phyloP scores from a whole-genome alignment of 1,284 basidiomycete species.

The Wallemia ichthyophaga region DNA sequence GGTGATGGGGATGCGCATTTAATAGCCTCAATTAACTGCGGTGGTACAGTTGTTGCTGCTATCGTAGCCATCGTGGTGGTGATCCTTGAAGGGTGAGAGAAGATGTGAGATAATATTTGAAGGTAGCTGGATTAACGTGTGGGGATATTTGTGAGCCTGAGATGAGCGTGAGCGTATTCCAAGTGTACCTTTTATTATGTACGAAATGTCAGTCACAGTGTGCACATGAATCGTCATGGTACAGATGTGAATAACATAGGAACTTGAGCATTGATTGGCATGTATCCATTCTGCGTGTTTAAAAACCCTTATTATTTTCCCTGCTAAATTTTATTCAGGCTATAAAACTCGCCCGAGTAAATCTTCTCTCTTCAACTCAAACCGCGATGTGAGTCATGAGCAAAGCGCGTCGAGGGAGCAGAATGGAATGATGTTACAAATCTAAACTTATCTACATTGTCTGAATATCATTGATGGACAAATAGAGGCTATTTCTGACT shows the following conservation, averaged over 20 bases:
- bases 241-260: too few relatives aligned
- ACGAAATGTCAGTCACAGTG: too few relatives aligned
- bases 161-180: too few relatives aligned
- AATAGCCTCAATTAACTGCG: conserved; percentile 47
- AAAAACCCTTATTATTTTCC: too few relatives aligned
- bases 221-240: too few relatives aligned
- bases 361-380: neutral
- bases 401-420: neutral
- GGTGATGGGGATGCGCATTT: conserved; percentile 45
- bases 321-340: too few relatives aligned
- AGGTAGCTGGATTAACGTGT: too few relatives aligned
- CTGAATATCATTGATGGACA: neutral
- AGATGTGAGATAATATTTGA: neutral
- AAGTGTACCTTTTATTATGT: too few relatives aligned
- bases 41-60: conserved; percentile 7
- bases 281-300: too few relatives aligned
- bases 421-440: neutral
- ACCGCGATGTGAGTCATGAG: neutral
- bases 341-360: neutral
- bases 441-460: conserved; percentile 1
- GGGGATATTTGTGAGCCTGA: too few relatives aligned
- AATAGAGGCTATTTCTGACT: neutral
- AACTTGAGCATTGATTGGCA: too few relatives aligned
- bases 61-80: neutral
- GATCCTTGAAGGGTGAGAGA: neutral